phyloP scores from a whole-genome alignment of 2,329 filamentous ascomycete genomes.

The Talaromyces islandicus region DNA sequence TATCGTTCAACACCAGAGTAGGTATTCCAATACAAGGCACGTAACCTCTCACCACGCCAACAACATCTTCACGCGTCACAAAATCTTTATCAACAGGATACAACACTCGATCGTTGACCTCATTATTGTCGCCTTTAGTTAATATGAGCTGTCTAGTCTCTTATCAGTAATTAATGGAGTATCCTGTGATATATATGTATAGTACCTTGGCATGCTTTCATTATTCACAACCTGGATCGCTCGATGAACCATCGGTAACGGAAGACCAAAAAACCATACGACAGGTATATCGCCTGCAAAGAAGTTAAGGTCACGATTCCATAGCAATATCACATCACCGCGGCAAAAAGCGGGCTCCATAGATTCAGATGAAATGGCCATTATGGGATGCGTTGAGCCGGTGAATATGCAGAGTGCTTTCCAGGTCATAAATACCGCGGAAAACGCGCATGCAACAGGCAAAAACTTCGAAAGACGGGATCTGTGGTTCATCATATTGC shows the following conservation, averaged over 20 bases:
- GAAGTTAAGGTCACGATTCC: constrained; percentile 6
- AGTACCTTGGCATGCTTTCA: not conserved
- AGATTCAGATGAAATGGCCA: constrained; percentile 59
- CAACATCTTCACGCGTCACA: constrained; percentile 15
- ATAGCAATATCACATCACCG: constrained; percentile 12
- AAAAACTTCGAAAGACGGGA: not conserved
- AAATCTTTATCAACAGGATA: constrained; percentile 14
- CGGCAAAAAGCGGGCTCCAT: constrained; percentile 60
- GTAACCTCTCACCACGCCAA: constrained; percentile 18
- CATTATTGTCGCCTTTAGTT: constrained; percentile 21
- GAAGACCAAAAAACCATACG: constrained; percentile 10
- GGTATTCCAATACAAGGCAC: constrained; percentile 14
- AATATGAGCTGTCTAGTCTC: constrained; percentile 15
- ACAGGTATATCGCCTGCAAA: constrained; percentile 13
- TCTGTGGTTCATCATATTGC: not conserved
- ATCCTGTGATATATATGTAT: not conserved
- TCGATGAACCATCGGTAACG: constrained; percentile 13
- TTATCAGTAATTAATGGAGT: not conserved
- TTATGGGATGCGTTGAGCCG: constrained; percentile 65
- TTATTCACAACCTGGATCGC: constrained; percentile 6
- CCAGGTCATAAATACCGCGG: constrained; percentile 92
- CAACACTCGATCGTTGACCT: constrained; percentile 14
- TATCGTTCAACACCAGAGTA: not conserved
- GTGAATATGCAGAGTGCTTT: constrained; percentile 77
- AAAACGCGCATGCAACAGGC: constrained; percentile 43